Evolutionary conservation across 2,329 filamentous ascomycete genomes (phyloP), one percentile per base, ranked within the genome.

Genomic region (Calycina marina): DNA sequence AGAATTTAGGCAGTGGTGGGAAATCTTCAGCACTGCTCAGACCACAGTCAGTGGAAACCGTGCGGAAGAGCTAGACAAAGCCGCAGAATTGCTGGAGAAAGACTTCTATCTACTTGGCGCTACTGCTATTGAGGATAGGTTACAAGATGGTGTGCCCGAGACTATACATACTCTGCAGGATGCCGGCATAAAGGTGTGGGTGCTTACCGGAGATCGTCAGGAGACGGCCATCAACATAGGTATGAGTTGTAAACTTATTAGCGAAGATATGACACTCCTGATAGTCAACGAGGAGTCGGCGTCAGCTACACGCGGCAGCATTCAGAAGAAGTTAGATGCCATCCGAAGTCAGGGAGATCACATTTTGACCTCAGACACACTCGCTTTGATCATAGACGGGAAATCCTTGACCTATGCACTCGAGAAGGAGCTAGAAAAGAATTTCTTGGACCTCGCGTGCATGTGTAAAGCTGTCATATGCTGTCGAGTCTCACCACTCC

Each of bases 171-270:
- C 90, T 0, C 65, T 98, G 16, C 92, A 98, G 56, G 82, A 86
- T 42, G 90, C 92, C 14, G 88, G 86, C 32, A 96, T 98, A 65
- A 98, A 98, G 59, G 78, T 98, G 34, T 98, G 90, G 90, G 90
- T 98, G 13, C 59, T 98, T 56, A 98, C 90, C 24, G 90, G 90
- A 47, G 90, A 98, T 62, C 74, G 90, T 48, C 92, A 98, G 58
- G 90, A 98, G 58, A 98, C 90, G 16, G 90, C 90, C 35, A 98
- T 98, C 69, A 98, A 98, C 56, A 98, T 98, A 45, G 90, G 92
- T 42, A 98, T 98, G 90, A 94, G 85, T 55, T 98, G 90, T 61
- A 96, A 96, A 60, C 69, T 98, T 30, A 83, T 98, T 39, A 93
- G 85, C 44, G 90, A 98, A 57, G 92, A 98, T 48, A 98, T 98